Percentiles rank a stretch among this genome's conserved stretches.
Evolutionary conservation across 2,329 filamentous ascomycete species (phyloP).

Genomic region (Penicillium sp.): DNA sequence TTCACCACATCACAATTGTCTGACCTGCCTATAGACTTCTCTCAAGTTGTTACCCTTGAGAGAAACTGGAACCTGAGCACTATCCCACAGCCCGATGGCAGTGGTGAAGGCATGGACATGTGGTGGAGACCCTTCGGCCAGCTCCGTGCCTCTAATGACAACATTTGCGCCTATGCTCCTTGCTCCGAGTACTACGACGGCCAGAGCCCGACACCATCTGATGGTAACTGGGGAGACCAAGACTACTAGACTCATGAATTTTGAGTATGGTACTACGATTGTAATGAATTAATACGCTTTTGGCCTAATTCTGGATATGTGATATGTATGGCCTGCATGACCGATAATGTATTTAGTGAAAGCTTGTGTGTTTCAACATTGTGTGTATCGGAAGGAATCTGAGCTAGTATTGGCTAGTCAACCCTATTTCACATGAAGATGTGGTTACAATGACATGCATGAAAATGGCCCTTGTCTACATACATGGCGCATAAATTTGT

Average conservation of each 20-base stretch:
- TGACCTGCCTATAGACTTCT: background rate
- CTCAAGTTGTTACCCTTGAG: background rate
- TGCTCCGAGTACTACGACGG: slow-evolving; percentile 6
- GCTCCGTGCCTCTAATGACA: background rate
- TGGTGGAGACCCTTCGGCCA: slow-evolving; percentile 5
- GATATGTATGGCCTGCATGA: background rate
- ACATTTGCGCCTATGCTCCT: slow-evolving; percentile 2
- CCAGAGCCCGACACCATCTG: background rate
- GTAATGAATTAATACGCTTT: background rate
- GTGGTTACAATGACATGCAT: background rate
- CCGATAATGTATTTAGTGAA: background rate
- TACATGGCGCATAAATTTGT: background rate
- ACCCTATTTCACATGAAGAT: background rate
- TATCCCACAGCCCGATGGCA: background rate
- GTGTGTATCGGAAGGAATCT: background rate
- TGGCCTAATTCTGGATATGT: background rate
- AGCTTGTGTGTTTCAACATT: background rate
- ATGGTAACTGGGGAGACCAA: background rate
- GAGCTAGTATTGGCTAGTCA: background rate
- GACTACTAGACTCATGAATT: background rate
- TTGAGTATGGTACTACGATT: background rate
- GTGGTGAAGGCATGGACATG: background rate
- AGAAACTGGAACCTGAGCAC: slow-evolving; percentile 7
- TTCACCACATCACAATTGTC: background rate
- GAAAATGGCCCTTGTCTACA: background rate